These are phyloP conservation scores for Pythium scleroteichum DNA, from an alignment of 352 stramenopile species.

Conservation along the genomic window DNA sequence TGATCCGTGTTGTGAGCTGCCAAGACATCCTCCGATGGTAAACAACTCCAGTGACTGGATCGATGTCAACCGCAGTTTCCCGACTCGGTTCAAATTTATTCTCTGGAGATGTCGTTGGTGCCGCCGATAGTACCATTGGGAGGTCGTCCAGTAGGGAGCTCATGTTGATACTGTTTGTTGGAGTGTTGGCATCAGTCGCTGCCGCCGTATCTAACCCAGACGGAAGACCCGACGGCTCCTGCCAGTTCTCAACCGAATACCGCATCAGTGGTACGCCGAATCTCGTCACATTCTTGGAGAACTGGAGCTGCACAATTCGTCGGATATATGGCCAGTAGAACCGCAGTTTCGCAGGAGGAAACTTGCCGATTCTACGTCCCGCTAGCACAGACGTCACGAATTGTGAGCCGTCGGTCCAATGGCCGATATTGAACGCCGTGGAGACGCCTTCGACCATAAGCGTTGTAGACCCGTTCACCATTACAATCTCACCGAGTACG, in stretches of 20 bases:
- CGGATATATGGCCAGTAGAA: conserved; percentile 58
- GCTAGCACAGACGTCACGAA: conserved; percentile 50
- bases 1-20: conserved; percentile 42
- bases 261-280: conserved; percentile 55
- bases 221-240: conserved; percentile 34
- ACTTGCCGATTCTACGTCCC: conserved; percentile 20
- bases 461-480: conserved; percentile 34
- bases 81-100: conserved; percentile 5
- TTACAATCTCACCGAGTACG: conserved; percentile 42
- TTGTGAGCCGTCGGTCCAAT: conserved; percentile 55
- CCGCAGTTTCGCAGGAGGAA: conserved; percentile 42
- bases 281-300: conserved; percentile 46
- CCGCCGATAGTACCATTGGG: conserved; percentile 30
- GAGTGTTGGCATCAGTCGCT: background rate
- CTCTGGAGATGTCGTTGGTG: conserved; percentile 9
- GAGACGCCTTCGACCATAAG: conserved; percentile 35
- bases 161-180: conserved; percentile 38
- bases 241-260: conserved; percentile 44
- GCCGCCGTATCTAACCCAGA: conserved; percentile 26
- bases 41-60: conserved; percentile 46
- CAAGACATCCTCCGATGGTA: conserved; percentile 53
- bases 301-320: conserved; percentile 43
- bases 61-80: conserved; percentile 45
- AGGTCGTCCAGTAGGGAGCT: conserved; percentile 49
- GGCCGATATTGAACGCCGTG: conserved; percentile 28